Base-by-base conservation (phyloP, 176 grass and related monocot genomes). In the Calamus simplicifolius region DNA sequence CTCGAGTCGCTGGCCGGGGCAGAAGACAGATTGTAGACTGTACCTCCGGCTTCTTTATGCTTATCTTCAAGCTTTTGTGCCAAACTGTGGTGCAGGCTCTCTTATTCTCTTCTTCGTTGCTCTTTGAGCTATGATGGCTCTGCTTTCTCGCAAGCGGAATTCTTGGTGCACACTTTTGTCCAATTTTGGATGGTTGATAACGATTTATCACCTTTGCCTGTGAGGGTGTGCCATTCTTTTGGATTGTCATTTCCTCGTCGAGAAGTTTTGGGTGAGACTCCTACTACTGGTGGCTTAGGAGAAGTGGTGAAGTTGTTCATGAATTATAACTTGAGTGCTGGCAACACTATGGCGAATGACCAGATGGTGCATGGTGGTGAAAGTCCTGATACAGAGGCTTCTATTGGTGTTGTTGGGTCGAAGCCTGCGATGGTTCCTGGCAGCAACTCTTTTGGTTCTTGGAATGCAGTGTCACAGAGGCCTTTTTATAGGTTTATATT, bases 101-200 rank as follows among this genome's bases (percentile, higher is more conserved):
- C n/a, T n/a, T n/a, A n/a, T n/a, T 72, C 87, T 55, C 27, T 79
- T 6, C 70, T 90, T 58, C 78, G 70, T 61, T 71, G 49, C 30
- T 57, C 67, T 14, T 28, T 23, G 49, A 71, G 56, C 38, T 57
- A 75, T 1, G 51, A 69, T 17, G 61, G 50, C 6, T 64, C 73
- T 15, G 58, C 75, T 35, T 82, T 82, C 58, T 49, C 60, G 10
- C 68, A 61, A 62, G 87, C 75, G 2, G 82, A 90, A 55, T 85
- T 90, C 58, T 28, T 76, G 6, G 66, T 98, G 38, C 66, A 98
- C 68, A 73, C 81, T 30, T 80, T 92, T 48, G 59, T 85, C 8
- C 75, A 98, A 43, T 98, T 98, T 79, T 98, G 87, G 87, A 80
- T 92, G 48, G 66, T 98, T 0, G 84, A 89, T 19, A 79, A 89